Evolutionary conservation across 2,329 filamentous ascomycete species (phyloP), one percentile per base, ranked within the genome.

Genomic region (Aspergillaceae sp.): DNA sequence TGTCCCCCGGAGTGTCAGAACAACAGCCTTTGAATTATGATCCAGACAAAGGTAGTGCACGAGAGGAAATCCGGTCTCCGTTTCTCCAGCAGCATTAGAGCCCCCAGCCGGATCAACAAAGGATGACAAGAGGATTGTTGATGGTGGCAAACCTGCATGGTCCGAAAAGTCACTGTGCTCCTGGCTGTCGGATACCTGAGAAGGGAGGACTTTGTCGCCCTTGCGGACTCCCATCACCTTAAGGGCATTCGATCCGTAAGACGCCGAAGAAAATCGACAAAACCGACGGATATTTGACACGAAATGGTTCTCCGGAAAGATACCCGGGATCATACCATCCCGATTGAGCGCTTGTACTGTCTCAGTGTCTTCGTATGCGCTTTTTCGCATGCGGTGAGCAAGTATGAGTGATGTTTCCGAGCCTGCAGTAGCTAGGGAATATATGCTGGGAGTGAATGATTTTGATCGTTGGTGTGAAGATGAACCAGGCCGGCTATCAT

Each of bases 31-130:
- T 1, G 83, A 83, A 43, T 83, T 79, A 56, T 85, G 82, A 53
- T 87, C 84, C 0, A 87, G 68, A 1, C 82, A 82, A 33, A 87
- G 78, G 54, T 86, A 87, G 62, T 87, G 84, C 2, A 87, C 83
- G 11, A 87, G 71, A 1, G 84, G 84, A 46, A 86, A 76, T 0
- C 82, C 82, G 0, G 79, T 82, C 33, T 78, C 78, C 1, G 79
- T 84, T 26, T 80, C 75, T 1, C 83, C 83, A 3, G 76, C 75
- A 0, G 78, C 74, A 55, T 85, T 82, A 2, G 80, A 77, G 3
- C 82, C 82, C 29, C 83, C 83, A 45, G 83, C 76, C 2, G 80
- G 75, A 56, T 87, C 83, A 36, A 84, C 78, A 56, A 84, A 86
- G 0, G 84, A 87, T 0, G 83, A 83, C 2, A 87, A 66, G 1